Evolutionary conservation across 1,284 basidiomycete genomes (phyloP).

Genomic region (Ustilago hordei): DNA sequence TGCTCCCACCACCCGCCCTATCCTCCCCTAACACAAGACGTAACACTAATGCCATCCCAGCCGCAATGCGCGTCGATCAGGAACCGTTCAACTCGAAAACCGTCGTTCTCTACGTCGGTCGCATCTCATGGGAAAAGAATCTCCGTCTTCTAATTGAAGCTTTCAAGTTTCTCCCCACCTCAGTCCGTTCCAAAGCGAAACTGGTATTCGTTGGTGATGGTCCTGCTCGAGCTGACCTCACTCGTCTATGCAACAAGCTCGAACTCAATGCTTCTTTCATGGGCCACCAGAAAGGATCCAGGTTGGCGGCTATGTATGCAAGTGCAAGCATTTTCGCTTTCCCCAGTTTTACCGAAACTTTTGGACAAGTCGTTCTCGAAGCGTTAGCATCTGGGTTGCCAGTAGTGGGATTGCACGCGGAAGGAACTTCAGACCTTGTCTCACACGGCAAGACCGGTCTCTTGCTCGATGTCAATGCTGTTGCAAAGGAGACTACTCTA

Average conservation of each 20-base stretch:
- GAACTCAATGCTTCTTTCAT: slow-evolving; percentile 73
- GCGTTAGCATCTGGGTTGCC: slow-evolving; percentile 74
- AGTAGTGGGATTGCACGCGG: slow-evolving; percentile 74
- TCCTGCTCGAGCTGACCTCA: slow-evolving; percentile 72
- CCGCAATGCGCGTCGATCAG: slow-evolving; percentile 20
- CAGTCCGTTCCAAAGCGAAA: slow-evolving; percentile 69
- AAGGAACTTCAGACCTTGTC: slow-evolving; percentile 75
- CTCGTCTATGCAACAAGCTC: slow-evolving; percentile 71
- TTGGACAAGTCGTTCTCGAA: slow-evolving; percentile 75
- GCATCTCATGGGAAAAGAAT: slow-evolving; percentile 75
- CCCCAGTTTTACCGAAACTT: slow-evolving; percentile 74
- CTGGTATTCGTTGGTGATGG: slow-evolving; percentile 75
- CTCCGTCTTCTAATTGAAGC: slow-evolving; percentile 74
- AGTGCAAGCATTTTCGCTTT: slow-evolving; percentile 74
- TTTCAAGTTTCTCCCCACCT: slow-evolving; percentile 69
- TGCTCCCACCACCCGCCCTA: slow-evolving; percentile 57
- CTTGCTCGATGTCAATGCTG: slow-evolving; percentile 64
- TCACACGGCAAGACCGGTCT: slow-evolving; percentile 72
- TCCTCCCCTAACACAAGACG: slow-evolving; percentile 15
- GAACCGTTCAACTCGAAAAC: slow-evolving; percentile 56
- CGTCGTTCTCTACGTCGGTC: slow-evolving; percentile 71
- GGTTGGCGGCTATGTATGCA: slow-evolving; percentile 71
- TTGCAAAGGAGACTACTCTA: slow-evolving; percentile 27
- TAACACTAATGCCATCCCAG: slow-evolving; percentile 9
- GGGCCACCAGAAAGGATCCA: slow-evolving; percentile 71